Base-by-base conservation (phyloP, 2,329 filamentous ascomycete species). In the Ilyonectria destructans region DNA sequence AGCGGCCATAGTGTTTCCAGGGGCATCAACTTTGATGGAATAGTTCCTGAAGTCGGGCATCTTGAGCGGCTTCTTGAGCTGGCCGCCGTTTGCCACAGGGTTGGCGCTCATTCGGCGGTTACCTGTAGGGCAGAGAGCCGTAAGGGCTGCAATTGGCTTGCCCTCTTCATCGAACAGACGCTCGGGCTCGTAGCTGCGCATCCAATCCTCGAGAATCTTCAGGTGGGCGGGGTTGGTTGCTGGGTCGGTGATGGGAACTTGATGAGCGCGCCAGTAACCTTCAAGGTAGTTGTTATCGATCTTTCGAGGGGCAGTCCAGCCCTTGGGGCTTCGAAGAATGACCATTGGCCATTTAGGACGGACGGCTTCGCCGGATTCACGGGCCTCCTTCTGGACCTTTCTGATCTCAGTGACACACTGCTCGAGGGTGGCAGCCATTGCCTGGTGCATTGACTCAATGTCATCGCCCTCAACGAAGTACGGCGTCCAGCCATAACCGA, bases 391-490 rank as follows among this genome's bases (percentile, higher is more conserved):
- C 79, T 95, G 92, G 75, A 89, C 89, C 67, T 86, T 85, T 62
- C 83, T 85, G 77, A 95, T 95, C 77, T 94, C 90, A 17, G 85
- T 79, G 19, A 95, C 89, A 75, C 91, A 93, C 71, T 89, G 86
- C 78, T 95, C 92, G 31, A 95, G 82, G 0, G 93, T 95, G 49
- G 88, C 88, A 13, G 93, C 92, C 92, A 95, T 95, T 64, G 92
- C 92, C 79, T 95, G 92, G 77, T 95, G 92, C 92, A 95, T 95
- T 52, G 87, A 88, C 37, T 92, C 87, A 31, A 92, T 77, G 60
- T 95, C 92, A 70, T 90, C 89, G 56, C 93, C 93, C 77, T 95
- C 92, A 55, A 95, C 93, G 74, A 95, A 94, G 80, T 94, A 94
- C 9, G 93, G 92, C 56, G 90, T 88, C 90, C 91, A 95, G 71